Conservation (phyloP, 306 rosid species). For the Fagus sylvatica region DNA sequence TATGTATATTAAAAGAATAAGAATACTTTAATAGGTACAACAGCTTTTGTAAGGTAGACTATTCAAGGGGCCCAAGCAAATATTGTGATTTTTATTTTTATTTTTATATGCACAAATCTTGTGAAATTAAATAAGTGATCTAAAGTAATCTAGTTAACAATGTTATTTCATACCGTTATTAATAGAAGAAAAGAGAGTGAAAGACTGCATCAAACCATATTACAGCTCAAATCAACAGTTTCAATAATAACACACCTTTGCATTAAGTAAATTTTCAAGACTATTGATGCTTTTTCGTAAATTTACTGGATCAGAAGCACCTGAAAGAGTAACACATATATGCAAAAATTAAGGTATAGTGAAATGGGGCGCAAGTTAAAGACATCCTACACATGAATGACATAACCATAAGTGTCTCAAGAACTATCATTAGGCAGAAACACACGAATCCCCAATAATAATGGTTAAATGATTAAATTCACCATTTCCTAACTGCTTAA, state of each 20-base stretch:
- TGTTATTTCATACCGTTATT: constrained; percentile 2
- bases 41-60: neutral
- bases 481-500: too few species aligned
- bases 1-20: neutral
- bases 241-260: constrained; percentile 66
- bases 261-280: constrained; percentile 78
- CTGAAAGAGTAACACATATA: constrained; percentile 49
- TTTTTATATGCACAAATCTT: neutral
- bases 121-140: neutral
- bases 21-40: neutral
- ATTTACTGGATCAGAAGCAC: constrained; percentile 58
- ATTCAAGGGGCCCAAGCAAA: neutral
- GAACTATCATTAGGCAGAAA: constrained; percentile 6
- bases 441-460: neutral
- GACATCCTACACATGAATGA: constrained; percentile 17
- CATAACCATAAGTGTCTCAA: constrained; percentile 4
- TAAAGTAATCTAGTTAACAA: neutral
- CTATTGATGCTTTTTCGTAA: constrained; percentile 84
- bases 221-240: constrained; percentile 17
- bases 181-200: neutral
- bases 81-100: neutral
- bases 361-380: constrained; percentile 11
- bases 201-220: neutral
- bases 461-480: too few species aligned
- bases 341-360: constrained; percentile 4